Evolutionary conservation across 2,329 filamentous ascomycete genomes (phyloP).

Genomic region (Aureobasidium lini): DNA sequence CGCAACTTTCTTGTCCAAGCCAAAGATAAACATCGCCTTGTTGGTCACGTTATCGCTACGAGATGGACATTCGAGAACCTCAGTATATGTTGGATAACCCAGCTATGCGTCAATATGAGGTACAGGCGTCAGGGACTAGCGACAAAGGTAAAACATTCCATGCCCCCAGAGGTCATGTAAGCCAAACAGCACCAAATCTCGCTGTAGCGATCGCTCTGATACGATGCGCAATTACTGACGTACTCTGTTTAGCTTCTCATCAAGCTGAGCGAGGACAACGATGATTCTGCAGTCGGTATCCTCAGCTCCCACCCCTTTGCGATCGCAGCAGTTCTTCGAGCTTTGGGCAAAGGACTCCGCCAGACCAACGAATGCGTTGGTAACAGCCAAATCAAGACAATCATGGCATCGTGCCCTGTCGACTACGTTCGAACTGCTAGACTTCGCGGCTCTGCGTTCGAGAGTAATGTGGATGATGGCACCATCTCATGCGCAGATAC

Average conservation of each 20-base stretch:
- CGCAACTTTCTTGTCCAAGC: not conserved
- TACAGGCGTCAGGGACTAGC: constrained; percentile 5
- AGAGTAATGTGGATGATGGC: not conserved
- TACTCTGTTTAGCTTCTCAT: not conserved
- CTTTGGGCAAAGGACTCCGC: not conserved
- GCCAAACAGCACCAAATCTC: no score
- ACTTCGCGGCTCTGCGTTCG: constrained; percentile 1
- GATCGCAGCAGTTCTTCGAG: not conserved
- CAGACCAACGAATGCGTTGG: not conserved
- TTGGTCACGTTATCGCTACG: not conserved
- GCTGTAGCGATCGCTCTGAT: not conserved
- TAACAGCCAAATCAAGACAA: not conserved
- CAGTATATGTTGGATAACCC: constrained; percentile 3
- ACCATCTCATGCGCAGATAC: constrained; percentile 3
- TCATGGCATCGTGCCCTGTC: not conserved
- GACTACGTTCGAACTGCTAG: not conserved
- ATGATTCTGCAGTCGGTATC: not conserved
- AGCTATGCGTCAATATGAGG: not conserved
- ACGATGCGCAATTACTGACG: not conserved
- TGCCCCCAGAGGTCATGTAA: no score
- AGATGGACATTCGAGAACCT: not conserved
- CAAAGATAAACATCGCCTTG: not conserved
- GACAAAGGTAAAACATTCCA: not conserved
- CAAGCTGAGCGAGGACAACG: not conserved
- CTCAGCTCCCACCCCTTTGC: not conserved